Percentiles rank a stretch among this genome's conserved stretches.
These are phyloP conservation scores for Blastocladiella emersonii DNA, from an alignment of 371 early-diverging fungal genomes.

Conservation along the genomic window DNA sequence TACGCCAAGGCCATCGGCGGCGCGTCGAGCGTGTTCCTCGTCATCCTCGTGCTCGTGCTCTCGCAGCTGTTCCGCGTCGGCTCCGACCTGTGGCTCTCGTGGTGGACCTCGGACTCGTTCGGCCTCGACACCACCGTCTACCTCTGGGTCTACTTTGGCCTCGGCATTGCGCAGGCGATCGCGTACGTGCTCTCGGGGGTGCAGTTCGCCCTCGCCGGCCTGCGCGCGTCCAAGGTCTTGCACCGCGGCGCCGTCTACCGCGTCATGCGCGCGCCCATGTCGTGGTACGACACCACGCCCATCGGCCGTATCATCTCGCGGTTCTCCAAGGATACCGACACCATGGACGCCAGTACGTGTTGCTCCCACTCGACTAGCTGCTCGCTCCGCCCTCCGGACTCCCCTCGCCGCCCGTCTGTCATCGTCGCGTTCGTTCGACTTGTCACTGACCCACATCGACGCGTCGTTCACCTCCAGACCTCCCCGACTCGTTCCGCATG, in stretches of 20 bases:
- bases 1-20: conserved; percentile 46
- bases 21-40: not conserved
- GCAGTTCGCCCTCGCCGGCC: not conserved
- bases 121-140: conserved; percentile 4
- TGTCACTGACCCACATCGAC: no score
- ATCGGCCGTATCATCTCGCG: conserved; percentile 76
- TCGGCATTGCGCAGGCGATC: conserved; percentile 5
- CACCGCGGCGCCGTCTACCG: conserved; percentile 7
- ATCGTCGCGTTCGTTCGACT: no score
- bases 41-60: conserved; percentile 6
- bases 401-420: no score
- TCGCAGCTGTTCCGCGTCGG: conserved; percentile 18
- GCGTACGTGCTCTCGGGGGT: conserved; percentile 22
- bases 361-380: no score
- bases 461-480: not conserved
- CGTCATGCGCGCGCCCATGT: conserved; percentile 61
- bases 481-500: conserved; percentile 52
- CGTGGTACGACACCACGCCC: conserved; percentile 80
- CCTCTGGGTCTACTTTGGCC: conserved; percentile 9
- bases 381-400: no score
- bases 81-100: conserved; percentile 21
- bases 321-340: conserved; percentile 73
- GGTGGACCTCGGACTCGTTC: conserved; percentile 13
- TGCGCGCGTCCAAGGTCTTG: not conserved
- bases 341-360: conserved; percentile 44